Base-by-base conservation (phyloP, 371 early-diverging fungal species). In the Rhizomucor miehei region DNA sequence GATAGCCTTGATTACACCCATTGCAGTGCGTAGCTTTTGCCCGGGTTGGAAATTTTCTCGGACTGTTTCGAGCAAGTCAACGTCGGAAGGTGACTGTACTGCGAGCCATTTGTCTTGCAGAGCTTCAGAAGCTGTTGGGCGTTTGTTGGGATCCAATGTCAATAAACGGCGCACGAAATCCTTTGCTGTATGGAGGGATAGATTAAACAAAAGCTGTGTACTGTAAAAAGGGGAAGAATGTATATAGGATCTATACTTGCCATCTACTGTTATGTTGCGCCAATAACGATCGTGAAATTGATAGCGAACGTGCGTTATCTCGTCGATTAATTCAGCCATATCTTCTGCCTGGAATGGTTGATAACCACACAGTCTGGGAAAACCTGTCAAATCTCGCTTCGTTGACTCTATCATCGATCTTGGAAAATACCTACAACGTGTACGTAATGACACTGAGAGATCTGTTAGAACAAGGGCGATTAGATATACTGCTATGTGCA, bases 81-180 rank as follows among this genome's bases (percentile, higher is more conserved):
- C 69, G 47, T 87, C 85, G 23, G 69, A 73, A 12, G 77, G 75
- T 21, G 77, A 70, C 25, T 52, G 47, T 43, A 73, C 74, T n/a
- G 82, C 74, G 56, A 95, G 77, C 96, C 95, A 97, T 16, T 80
- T 85, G 69, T 96, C 92, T 24, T 81, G 60, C 47, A 94, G 78
- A 3, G 96, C 96, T 63, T 92, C 79, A 10, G 68, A 67, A 3
- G 90, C 94, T 0, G 94, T 92, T 51, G 90, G 63, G 45, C 98
- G 87, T 46, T 79, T 74, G 1, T 66, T 52, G 0, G 90, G 88
- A 67, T 92, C 86, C 23, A 90, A 72, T n/a, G 81, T 71, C 36
- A 97, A 78, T 6, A 90, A 69, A 40, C 74, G 73, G 21, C 87
- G 81, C 64, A 97, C 94, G 60, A 97, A 95, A 65, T 93, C 91